Percentiles rank a stretch among this genome's conserved stretches.
These are phyloP conservation scores for Lolium rigidum DNA, from an alignment of 176 grass and related monocot genomes.

Conservation along the genomic window DNA sequence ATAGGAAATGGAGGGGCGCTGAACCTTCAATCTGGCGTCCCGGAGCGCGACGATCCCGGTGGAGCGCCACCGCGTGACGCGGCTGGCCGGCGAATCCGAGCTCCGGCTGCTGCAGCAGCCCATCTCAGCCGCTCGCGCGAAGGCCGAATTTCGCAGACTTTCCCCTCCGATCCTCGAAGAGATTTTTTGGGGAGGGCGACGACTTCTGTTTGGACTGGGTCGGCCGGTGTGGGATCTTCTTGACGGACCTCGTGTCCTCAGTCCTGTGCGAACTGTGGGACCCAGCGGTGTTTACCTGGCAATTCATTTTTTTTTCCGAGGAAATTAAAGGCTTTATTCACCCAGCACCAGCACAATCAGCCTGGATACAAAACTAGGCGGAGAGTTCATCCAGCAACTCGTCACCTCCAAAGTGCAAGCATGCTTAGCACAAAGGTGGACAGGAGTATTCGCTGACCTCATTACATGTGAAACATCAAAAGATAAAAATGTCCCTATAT, in stretches of 20 bases:
- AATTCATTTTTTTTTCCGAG: neutral
- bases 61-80: slow-evolving; percentile 74
- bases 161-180: slow-evolving; percentile 6
- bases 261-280: neutral
- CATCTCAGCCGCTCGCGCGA: slow-evolving; percentile 44
- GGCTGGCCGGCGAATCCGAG: slow-evolving; percentile 65
- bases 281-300: neutral
- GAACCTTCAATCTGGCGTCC: slow-evolving; percentile 89
- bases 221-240: slow-evolving; percentile 3
- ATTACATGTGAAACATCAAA: no score
- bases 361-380: no score
- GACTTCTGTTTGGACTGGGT: slow-evolving; percentile 2
- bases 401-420: no score
- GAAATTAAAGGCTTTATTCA: no score
- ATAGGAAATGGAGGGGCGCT: neutral
- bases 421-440: no score
- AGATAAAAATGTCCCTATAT: no score
- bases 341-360: no score
- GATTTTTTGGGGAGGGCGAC: slow-evolving; percentile 22
- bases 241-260: neutral
- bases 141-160: neutral
- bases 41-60: slow-evolving; percentile 91
- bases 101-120: slow-evolving; percentile 84
- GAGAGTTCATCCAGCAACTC: no score
- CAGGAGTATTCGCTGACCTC: no score